A percentile compares a stretch with the other conserved stretches of the same genome.
Conservation (phyloP, 2,329 filamentous ascomycete species). For the Macrophomina pseudophaseolina region DNA sequence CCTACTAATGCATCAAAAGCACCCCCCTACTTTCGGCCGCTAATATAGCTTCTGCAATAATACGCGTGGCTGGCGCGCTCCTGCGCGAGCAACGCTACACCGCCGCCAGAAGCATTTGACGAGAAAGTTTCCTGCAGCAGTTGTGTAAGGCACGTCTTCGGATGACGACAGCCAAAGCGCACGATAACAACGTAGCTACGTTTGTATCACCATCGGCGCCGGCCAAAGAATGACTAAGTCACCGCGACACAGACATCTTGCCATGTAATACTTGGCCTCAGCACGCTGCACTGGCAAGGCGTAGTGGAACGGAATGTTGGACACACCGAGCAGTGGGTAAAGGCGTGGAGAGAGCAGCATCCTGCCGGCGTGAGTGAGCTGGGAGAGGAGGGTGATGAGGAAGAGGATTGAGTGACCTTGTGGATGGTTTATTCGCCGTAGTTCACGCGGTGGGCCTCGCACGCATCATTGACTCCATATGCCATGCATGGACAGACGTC, state of each 20-base stretch:
- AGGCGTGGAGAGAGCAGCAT: constrained; percentile 78
- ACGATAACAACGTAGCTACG: not conserved
- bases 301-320: constrained; percentile 91
- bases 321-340: constrained; percentile 80
- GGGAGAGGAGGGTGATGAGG: constrained; percentile 34
- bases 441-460: not conserved
- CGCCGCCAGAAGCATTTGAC: not conserved
- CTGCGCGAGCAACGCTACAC: not conserved
- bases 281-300: constrained; percentile 45
- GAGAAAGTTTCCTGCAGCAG: not conserved
- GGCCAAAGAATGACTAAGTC: not conserved
- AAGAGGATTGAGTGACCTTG: constrained; percentile 35
- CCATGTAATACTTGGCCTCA: not conserved
- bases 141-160: not conserved
- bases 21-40: not conserved
- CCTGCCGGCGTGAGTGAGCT: constrained; percentile 24
- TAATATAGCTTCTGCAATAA: constrained; percentile 12
- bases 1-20: not conserved
- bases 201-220: not conserved
- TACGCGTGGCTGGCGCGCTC: constrained; percentile 14
- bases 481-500: not conserved
- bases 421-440: not conserved
- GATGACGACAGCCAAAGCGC: constrained; percentile 9
- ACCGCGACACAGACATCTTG: not conserved
- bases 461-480: not conserved